Percentiles rank a stretch among this genome's conserved stretches.
These are phyloP conservation scores for Fraxinus pennsylvanica DNA, from an alignment of 257 asterid species.

Conservation along the genomic window DNA sequence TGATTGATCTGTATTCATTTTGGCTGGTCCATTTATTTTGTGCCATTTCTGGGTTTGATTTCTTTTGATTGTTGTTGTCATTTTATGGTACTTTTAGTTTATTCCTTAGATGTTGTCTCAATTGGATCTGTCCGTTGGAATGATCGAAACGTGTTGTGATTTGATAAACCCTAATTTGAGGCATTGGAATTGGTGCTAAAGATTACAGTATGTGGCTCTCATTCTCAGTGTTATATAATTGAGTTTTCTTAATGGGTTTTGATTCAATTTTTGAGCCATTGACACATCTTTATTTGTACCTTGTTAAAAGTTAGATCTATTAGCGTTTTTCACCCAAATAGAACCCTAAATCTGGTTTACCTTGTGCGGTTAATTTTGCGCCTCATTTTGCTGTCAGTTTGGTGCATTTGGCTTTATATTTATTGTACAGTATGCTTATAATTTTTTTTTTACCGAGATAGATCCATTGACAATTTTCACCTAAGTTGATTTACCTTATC, in stretches of 20 bases:
- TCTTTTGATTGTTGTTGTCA: slow-evolving; percentile 21
- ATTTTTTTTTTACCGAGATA: background rate
- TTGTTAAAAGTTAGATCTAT: slow-evolving; percentile 1
- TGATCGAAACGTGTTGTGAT: background rate
- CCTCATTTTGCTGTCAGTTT: slow-evolving; percentile 19
- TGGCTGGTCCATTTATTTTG: slow-evolving; percentile 28
- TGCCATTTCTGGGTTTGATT: slow-evolving; percentile 28
- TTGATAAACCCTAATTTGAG: slow-evolving; percentile 58
- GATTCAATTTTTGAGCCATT: slow-evolving; percentile 17
- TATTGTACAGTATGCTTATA: slow-evolving; percentile 22
- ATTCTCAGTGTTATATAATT: slow-evolving; percentile 7
- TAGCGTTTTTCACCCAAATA: slow-evolving; percentile 20
- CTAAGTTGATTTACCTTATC: slow-evolving; percentile 24
- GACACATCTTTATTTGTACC: slow-evolving; percentile 18
- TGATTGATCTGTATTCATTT: slow-evolving; percentile 30
- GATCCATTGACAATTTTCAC: slow-evolving; percentile 14
- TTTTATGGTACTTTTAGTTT: slow-evolving; percentile 29
- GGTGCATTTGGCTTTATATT: background rate
- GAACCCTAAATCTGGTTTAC: slow-evolving; percentile 55
- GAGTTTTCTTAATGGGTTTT: slow-evolving; percentile 21
- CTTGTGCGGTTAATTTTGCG: background rate
- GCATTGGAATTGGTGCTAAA: slow-evolving; percentile 13
- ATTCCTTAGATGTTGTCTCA: slow-evolving; percentile 22
- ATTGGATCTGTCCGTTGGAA: slow-evolving; percentile 18
- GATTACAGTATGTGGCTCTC: background rate